Evolutionary conservation across 306 rosid genomes (phyloP).

Genomic region (Purshia tridentata): DNA sequence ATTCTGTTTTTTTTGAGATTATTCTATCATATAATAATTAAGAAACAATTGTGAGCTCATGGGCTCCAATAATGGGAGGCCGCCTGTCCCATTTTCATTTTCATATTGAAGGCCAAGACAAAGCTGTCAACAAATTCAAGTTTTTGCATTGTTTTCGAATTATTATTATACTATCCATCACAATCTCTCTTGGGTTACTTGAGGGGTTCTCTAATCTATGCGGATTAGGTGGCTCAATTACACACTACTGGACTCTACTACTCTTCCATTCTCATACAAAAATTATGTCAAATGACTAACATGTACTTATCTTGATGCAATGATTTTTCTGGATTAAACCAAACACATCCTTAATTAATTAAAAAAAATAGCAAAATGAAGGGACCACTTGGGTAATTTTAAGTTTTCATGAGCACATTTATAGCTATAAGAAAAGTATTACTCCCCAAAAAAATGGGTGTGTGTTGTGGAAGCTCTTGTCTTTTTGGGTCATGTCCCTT

Average conservation of each 20-base stretch:
- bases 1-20: constrained; percentile 23
- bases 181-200: constrained; percentile 6
- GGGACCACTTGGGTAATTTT: not conserved
- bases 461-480: too few species aligned
- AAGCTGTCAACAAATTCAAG: constrained; percentile 26
- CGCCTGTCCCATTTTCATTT: constrained; percentile 27
- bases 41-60: constrained; percentile 26
- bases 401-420: not conserved
- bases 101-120: constrained; percentile 30
- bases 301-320: constrained; percentile 5
- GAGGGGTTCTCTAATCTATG: constrained; percentile 5
- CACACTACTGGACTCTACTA: not conserved
- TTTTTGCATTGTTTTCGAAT: constrained; percentile 18
- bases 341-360: not conserved
- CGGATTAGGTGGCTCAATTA: constrained; percentile 6
- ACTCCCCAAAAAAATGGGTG: too few species aligned
- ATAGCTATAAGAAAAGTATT: not conserved
- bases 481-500: not conserved
- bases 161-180: constrained; percentile 1
- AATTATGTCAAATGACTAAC: constrained; percentile 6
- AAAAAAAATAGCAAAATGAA: not conserved
- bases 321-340: not conserved
- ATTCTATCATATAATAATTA: constrained; percentile 51
- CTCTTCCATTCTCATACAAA: not conserved
- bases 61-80: constrained; percentile 30